Percentiles rank a stretch among this genome's conserved stretches.
These are phyloP conservation scores for Neurospora sp. DNA, from an alignment of 495 filamentous ascomycete genomes.

Conservation along the genomic window DNA sequence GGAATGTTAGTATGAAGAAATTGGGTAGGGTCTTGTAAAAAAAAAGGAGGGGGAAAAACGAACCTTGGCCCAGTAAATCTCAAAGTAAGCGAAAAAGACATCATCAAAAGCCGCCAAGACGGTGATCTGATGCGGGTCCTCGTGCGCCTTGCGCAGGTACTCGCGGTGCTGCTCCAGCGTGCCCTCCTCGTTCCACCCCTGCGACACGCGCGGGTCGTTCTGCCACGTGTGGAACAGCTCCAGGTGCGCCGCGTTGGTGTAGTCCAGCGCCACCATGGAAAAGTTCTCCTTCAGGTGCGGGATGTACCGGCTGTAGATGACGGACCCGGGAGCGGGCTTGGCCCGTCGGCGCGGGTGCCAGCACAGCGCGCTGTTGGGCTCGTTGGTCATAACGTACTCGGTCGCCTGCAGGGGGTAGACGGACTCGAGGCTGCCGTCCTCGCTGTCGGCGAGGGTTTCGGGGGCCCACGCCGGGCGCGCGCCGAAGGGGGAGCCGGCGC, in stretches of 20 bases:
- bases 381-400: slow-evolving; percentile 43
- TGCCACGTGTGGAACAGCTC: slow-evolving; percentile 57
- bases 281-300: slow-evolving; percentile 57
- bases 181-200: slow-evolving; percentile 60
- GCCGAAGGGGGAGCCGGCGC: slow-evolving; percentile 54
- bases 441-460: slow-evolving; percentile 26
- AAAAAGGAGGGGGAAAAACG: neutral
- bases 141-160: slow-evolving; percentile 49
- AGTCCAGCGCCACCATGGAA: slow-evolving; percentile 53
- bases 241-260: slow-evolving; percentile 42
- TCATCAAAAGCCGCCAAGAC: slow-evolving; percentile 55
- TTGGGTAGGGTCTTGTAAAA: neutral
- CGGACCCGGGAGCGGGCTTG: slow-evolving; percentile 51
- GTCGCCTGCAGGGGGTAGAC: slow-evolving; percentile 45
- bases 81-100: slow-evolving; percentile 54
- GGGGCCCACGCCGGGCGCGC: slow-evolving; percentile 51
- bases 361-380: slow-evolving; percentile 15
- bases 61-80: slow-evolving; percentile 65
- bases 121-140: slow-evolving; percentile 52
- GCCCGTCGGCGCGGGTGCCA: slow-evolving; percentile 51
- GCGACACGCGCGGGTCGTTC: slow-evolving; percentile 59
- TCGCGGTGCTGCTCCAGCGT: slow-evolving; percentile 52
- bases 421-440: slow-evolving; percentile 18
- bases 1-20: neutral
- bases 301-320: slow-evolving; percentile 59